Percentiles rank a stretch among this genome's conserved stretches.
These are phyloP conservation scores for Sequoiadendron giganteum DNA, from an alignment of 75 land plant genomes.

Conservation along the genomic window DNA sequence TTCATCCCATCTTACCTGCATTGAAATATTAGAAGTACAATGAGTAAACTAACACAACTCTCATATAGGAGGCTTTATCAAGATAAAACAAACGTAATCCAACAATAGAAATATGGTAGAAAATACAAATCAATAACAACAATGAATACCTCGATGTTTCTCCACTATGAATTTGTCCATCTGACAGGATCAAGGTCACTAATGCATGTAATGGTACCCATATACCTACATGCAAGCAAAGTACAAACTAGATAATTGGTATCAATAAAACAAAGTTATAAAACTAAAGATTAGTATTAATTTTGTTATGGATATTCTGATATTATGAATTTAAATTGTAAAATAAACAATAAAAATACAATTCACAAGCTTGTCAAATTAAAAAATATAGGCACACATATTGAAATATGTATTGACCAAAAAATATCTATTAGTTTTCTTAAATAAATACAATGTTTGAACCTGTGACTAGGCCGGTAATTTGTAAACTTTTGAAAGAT, in stretches of 20 bases:
- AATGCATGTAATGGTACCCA: slow-evolving; percentile 83
- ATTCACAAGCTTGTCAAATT: background rate
- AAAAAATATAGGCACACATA: background rate
- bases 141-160: slow-evolving; percentile 65
- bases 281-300: background rate
- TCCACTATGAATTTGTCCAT: slow-evolving; percentile 85
- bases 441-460: background rate
- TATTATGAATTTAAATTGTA: background rate
- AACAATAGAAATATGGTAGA: background rate
- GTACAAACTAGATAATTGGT: background rate
- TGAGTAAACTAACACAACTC: background rate
- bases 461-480: background rate
- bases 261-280: background rate
- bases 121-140: background rate
- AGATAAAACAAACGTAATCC: background rate
- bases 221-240: slow-evolving; percentile 36
- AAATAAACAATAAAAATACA: background rate
- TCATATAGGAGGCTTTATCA: background rate
- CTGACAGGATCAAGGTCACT: slow-evolving; percentile 74
- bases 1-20: slow-evolving; percentile 99
- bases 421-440: background rate
- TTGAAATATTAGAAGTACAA: slow-evolving; percentile 2
- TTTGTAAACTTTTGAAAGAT: background rate
- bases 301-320: background rate
- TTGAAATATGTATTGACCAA: background rate